These are phyloP conservation scores for Coemansia biformis DNA, from an alignment of 192 early-diverging fungal genomes.

Conservation along the genomic window DNA sequence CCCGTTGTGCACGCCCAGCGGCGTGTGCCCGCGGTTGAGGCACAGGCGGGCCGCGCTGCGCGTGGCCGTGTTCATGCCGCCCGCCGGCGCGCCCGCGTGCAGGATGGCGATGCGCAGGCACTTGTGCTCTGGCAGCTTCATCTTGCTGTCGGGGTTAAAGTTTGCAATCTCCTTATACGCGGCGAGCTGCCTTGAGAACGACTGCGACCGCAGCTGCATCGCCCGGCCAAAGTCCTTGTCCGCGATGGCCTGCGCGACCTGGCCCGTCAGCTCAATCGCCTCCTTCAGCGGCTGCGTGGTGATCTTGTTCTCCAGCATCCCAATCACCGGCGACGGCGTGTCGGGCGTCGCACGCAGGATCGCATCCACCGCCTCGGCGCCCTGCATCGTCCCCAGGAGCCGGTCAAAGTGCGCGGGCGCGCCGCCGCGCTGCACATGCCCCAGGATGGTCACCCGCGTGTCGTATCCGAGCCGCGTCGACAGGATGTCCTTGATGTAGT, in stretches of 20 bases:
- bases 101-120: constrained; percentile 83
- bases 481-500: constrained; percentile 78
- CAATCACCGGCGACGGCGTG: constrained; percentile 89
- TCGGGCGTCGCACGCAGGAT: constrained; percentile 78
- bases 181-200: constrained; percentile 65
- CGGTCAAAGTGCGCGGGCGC: constrained; percentile 86
- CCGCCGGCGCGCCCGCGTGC: constrained; percentile 92
- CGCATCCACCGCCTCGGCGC: constrained; percentile 90
- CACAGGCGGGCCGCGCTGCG: constrained; percentile 77
- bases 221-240: constrained; percentile 82
- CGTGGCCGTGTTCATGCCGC: constrained; percentile 96
- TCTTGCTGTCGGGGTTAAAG: constrained; percentile 35
- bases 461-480: constrained; percentile 75
- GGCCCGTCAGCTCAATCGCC: constrained; percentile 83
- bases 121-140: constrained; percentile 43
- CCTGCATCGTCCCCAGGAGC: constrained; percentile 89
- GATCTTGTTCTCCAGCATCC: constrained; percentile 85
- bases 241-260: constrained; percentile 77
- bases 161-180: constrained; percentile 61
- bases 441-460: constrained; percentile 89
- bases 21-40: constrained; percentile 80
- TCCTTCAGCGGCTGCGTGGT: constrained; percentile 83
- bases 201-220: constrained; percentile 81
- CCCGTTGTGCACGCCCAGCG: constrained; percentile 87
- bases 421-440: constrained; percentile 95